Evolutionary conservation across 768 basidiomycete genomes (phyloP), one percentile per base, ranked within the genome.

Genomic region (Hebeloma cylindrosporum): DNA sequence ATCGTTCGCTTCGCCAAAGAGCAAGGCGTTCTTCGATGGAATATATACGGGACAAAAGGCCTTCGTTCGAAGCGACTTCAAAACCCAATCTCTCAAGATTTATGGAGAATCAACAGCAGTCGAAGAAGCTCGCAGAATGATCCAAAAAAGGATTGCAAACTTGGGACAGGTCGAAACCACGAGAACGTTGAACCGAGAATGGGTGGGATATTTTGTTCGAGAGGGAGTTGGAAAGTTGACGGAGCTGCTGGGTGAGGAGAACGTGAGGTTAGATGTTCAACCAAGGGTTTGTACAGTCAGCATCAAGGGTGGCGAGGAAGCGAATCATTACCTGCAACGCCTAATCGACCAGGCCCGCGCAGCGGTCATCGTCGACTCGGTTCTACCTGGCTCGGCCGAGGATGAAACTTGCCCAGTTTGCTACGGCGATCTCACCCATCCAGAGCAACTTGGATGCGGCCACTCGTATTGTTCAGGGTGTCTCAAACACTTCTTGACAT

Each of bases 251-350:
- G 80, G 82, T 16, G 74, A 79, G 26, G 73, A 80, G 27, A 77
- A 71, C 17, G 77, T 80, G 16, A 63, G 56, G 2, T 67, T 84
- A 28, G 61, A 77, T 18, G 59, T 75, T 17, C 47, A 63, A 0
- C 59, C 69, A 0, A 52, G 51, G 18, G 57, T 64, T 0, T 64
- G 68, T 43, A 75, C 56, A 10, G 64, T 85, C 29, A 73, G 67
- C 1, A 64, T 84, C 32, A 72, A 72, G 17, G 82, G 82, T 1
- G 78, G 76, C 7, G 81, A 82, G 42, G 75, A 79, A 22, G 80
- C 75, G 1, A 67, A 72, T 6, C 73, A 77, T 30, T 61, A 71
- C 21, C 54, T 83, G 13, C 60, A 66, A 38, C 59, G 66, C 34
- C 63, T 80, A 11, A 68, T 80, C 18, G 59, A 67, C 2, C 68